Evolutionary conservation across 345 rosid species (phyloP), one percentile per base, ranked within the genome.

Genomic region (Citrus maxima): DNA sequence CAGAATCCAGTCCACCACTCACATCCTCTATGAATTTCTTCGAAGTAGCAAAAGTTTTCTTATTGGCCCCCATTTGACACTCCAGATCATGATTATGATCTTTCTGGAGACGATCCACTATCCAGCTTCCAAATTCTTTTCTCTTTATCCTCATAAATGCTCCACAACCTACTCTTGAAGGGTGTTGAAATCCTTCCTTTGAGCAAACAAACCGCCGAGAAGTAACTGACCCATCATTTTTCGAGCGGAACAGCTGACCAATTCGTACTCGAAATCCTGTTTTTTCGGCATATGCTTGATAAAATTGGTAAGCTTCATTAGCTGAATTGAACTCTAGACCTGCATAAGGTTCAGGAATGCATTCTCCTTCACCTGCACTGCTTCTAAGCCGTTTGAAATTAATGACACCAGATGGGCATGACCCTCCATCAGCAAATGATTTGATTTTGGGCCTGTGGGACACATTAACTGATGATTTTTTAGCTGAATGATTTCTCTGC

Each of bases 131-230:
- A 68, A 80, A 85, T 55, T 87, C 95, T 83, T 92, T 94, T 74
- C 88, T 91, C 86, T 95, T 95, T 72, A 95, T 92, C 86, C 97
- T 88, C 98, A 93, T 93, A 87, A 89, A 92, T 79, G 98, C 96
- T 32, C 97, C 93, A 76, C 99, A 95, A 9, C 99, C 98, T 62
- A 93, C 87, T 78, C 98, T 88, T 9, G 98, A 90, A 59, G 99
- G 99, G 79, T 93, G 99, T 81, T 93, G 96, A 86, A 92, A 92
- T 70, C 99, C 99, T 88, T 95, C 99, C 83, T 90, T 93, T 0
- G 97, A 95, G 86, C 97, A 95, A 67, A 95, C 99, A 84, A 95
- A 95, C 74, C 97, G 82, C 75, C 98, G 77, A 7, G 97, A 95
- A 7, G 99, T 95, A 67, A 95, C 85, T 0, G 95, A 92, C 4